Base-by-base conservation (phyloP, 73 alveolate genomes). In the Paramecium primaurelia region DNA sequence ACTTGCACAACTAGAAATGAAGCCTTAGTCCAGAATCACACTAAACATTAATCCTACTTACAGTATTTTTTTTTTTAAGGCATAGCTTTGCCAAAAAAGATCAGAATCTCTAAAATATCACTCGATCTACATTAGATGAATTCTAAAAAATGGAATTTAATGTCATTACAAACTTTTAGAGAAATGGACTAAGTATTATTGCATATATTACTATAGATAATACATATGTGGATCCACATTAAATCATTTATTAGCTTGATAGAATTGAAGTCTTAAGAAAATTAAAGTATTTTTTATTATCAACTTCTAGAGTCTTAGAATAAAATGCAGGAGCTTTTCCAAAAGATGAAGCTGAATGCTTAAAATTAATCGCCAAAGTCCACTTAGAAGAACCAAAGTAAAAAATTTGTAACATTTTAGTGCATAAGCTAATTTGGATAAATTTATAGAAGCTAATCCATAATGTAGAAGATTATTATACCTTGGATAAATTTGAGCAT, bases 221-320 rank as follows among this genome's bases (percentile, higher is more conserved):
- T 44, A 2, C 5, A 73, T 8, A 37, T 16, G 87, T 73, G 6
- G 87, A 73, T 14, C 87, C 87, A 73, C 37, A 73, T 30, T 34
- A 73, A 34, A 18, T 73, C 22, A 18, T 73, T 6, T 40, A 36
- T 38, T 73, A 73, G 28, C 37, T 73, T 20, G 87, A 73, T 20
- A 73, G 59, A 40, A 73, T 73, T 73, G 60, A 73, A 73, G 59
- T 73, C 10, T 38, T 73, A 10, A 73, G 87, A 73, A 73, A 73
- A 73, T 44, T 73, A 36, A 73, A 73, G 84, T 64, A 64, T 7
- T 4, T 64, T 6, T 32, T 28, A 12, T 64, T 64, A 32, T 32
- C 6, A 28, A 32, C 12, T 28, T 10, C 9, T 64, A 64, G 84
- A 73, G 36, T 73, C 4, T 38, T 73, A 6, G 87, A 73, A 40